A percentile compares a stretch with the other conserved stretches of the same genome.
phyloP scores from a whole-genome alignment of 2,329 filamentous ascomycete species.

The Lasiodiplodia sp. region DNA sequence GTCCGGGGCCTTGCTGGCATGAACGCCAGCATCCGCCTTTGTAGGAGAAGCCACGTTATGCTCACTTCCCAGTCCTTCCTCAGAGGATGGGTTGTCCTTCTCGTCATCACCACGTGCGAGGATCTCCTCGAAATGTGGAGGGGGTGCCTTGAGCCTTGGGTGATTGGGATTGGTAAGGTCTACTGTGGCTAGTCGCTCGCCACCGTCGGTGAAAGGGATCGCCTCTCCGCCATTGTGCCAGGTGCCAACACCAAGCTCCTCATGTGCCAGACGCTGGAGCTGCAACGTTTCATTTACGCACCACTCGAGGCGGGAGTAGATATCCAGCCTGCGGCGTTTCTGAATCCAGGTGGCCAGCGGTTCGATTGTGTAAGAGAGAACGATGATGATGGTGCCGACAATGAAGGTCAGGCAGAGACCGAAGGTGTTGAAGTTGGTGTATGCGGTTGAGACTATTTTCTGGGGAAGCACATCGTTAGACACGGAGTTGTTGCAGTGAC shows the following conservation, averaged over 20 bases:
- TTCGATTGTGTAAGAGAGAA: constrained; percentile 31
- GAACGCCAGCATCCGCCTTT: too few relatives aligned
- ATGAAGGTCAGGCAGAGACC: constrained; percentile 37
- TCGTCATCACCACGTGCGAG: background rate
- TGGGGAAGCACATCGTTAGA: background rate
- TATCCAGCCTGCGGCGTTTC: constrained; percentile 21
- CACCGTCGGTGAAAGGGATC: constrained; percentile 16
- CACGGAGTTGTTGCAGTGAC: too few relatives aligned
- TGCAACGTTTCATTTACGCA: constrained; percentile 30
- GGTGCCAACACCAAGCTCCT: constrained; percentile 25
- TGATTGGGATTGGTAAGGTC: constrained; percentile 15
- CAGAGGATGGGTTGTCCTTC: too few relatives aligned
- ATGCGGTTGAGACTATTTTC: constrained; percentile 31
- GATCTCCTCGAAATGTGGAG: background rate
- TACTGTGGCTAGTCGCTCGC: constrained; percentile 16
- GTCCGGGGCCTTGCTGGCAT: too few relatives aligned
- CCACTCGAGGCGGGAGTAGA: constrained; percentile 32
- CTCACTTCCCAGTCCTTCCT: too few relatives aligned
- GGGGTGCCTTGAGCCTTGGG: constrained; percentile 4
- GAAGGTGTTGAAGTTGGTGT: constrained; percentile 36
- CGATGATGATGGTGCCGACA: constrained; percentile 36
- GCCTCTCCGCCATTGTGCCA: constrained; percentile 29
- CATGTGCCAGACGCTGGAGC: constrained; percentile 29
- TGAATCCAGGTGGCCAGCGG: constrained; percentile 25
- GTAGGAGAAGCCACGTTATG: too few relatives aligned